Conservation (phyloP, 768 basidiomycete species). For the Mycena albidolilacea region DNA sequence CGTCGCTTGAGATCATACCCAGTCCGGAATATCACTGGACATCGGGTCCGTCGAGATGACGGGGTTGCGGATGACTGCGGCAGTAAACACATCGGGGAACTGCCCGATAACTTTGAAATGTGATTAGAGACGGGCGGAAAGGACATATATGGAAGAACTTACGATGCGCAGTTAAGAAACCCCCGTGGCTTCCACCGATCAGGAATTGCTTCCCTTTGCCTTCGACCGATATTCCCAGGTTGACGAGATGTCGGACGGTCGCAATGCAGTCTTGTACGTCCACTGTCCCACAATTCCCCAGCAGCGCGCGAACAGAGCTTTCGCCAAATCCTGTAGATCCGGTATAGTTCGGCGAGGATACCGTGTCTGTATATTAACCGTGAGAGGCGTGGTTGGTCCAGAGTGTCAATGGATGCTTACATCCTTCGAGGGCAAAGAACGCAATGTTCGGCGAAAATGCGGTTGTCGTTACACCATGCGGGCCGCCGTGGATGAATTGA, state of each 20-base stretch:
- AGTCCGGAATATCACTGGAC: slow-evolving; percentile 79
- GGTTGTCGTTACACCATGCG: slow-evolving; percentile 65
- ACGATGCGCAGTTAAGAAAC: slow-evolving; percentile 75
- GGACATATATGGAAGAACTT: slow-evolving; percentile 43
- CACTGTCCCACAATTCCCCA: slow-evolving; percentile 73
- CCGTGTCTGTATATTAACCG: slow-evolving; percentile 58
- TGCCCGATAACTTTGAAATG: slow-evolving; percentile 69
- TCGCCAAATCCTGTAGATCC: slow-evolving; percentile 80
- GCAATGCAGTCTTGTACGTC: slow-evolving; percentile 78
- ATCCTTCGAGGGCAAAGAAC: slow-evolving; percentile 72
- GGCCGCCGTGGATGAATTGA: slow-evolving; percentile 74
- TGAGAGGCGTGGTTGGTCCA: background rate
- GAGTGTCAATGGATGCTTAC: slow-evolving; percentile 55
- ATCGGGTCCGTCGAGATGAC: slow-evolving; percentile 75
- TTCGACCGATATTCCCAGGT: slow-evolving; percentile 62
- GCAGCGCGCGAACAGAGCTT: slow-evolving; percentile 63
- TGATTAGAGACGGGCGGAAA: background rate
- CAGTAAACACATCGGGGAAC: slow-evolving; percentile 72
- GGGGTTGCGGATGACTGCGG: slow-evolving; percentile 77
- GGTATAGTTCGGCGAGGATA: slow-evolving; percentile 77
- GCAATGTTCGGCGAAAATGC: slow-evolving; percentile 61
- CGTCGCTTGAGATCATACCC: slow-evolving; percentile 50
- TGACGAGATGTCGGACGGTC: slow-evolving; percentile 65
- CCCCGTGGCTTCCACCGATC: slow-evolving; percentile 80
- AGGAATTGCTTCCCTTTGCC: slow-evolving; percentile 69